Base-by-base conservation (phyloP, 345 rosid species). In the Leavenworthia alabamica region DNA sequence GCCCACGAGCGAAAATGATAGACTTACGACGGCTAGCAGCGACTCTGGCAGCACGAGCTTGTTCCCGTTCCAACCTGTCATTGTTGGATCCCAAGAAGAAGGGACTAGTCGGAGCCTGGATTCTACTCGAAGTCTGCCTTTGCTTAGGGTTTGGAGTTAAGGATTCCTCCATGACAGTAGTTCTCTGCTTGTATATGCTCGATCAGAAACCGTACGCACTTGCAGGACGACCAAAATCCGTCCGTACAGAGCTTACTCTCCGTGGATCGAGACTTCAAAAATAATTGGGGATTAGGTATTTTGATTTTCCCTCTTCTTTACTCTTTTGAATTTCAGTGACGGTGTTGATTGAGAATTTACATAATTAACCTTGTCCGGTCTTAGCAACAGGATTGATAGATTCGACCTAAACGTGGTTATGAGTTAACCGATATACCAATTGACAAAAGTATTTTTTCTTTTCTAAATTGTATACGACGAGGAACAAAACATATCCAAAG, bases 1-100 rank as follows among this genome's bases (percentile, higher is more conserved):
- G 80, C 17, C 49, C 80, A 17, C 74, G 60, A 13, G 37, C 40
- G 39, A 55, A 49, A 29, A 78, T 61, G 4, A 80, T 27, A 60
- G 86, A 62, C 71, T 79, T 86, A 11, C 96, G 88, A 75, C 96
- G 92, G 81, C 77, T 72, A 42, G 96, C 88, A 1, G 97, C 97
- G 27, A 81, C 84, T 27, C 91, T 85, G 0, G 97, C 90, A 4
- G 95, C 98, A 1, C 97, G 90, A 4, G 91, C 93, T 80, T 83
- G 91, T 41, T 90, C 96, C 5, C 94, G 71, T 79, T 89, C 97
- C 54, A 86, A 80, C 39, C 75, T 64, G 60, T 86, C 97, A 63
- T 89, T 82, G 48, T 86, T 92, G 45, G 97, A 86, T 60, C 86
- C 89, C 55, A 93, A 60, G 78, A 89, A 81, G 75, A 89, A 86